A percentile compares a stretch with the other conserved stretches of the same genome.
phyloP scores from a whole-genome alignment of 2,329 filamentous ascomycete genomes.

The Nigrospora sphaerica region DNA sequence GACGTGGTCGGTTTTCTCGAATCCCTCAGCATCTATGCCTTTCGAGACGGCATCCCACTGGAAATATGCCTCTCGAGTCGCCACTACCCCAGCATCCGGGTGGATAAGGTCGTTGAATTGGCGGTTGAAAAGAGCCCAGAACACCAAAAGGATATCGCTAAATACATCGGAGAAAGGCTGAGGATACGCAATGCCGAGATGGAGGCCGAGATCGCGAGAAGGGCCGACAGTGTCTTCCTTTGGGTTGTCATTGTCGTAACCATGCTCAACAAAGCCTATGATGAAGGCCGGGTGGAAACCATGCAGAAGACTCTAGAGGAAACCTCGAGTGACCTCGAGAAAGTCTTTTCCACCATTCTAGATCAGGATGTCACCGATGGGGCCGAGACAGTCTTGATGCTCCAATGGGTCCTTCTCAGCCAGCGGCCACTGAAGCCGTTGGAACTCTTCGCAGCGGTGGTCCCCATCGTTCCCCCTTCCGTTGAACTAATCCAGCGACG shows the following conservation, averaged over 20 bases:
- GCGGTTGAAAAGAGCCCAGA: not conserved
- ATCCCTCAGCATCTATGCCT: not conserved
- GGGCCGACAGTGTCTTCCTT: constrained; percentile 32
- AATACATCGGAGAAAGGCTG: constrained; percentile 1
- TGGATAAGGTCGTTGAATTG: not conserved
- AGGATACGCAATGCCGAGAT: not conserved
- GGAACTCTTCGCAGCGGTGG: constrained; percentile 7
- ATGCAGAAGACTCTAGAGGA: constrained; percentile 2
- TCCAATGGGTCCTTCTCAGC: constrained; percentile 8
- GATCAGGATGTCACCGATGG: not conserved
- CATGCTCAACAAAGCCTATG: constrained; percentile 9
- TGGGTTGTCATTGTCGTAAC: constrained; percentile 24
- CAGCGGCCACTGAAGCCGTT: not conserved
- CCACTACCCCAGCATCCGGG: constrained; percentile 2
- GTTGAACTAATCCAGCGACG: constrained; percentile 1
- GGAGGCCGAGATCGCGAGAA: constrained; percentile 4
- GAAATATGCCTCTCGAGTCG: constrained; percentile 1
- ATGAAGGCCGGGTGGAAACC: constrained; percentile 4
- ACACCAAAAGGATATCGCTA: not conserved
- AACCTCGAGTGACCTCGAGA: constrained; percentile 6
- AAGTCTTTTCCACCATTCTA: constrained; percentile 5
- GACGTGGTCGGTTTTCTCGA: not conserved
- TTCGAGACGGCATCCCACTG: not conserved
- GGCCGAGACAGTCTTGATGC: constrained; percentile 4
- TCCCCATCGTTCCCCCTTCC: not conserved